Percentiles rank a stretch among this genome's conserved stretches.
Evolutionary conservation across 441 rosid species (phyloP).

Genomic region (Gossypium aridum): DNA sequence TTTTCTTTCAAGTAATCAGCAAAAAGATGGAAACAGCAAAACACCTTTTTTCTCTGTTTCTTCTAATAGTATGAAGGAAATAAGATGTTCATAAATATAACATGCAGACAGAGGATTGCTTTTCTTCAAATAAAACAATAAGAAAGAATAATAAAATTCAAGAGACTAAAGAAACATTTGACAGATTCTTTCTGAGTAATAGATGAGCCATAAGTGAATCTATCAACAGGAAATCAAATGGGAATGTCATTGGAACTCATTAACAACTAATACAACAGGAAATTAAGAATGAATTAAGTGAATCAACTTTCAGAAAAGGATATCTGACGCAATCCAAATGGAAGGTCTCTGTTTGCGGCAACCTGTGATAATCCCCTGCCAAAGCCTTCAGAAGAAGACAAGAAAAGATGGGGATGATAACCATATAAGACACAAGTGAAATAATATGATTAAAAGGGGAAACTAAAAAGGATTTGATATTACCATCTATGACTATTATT

Average conservation of each 20-base stretch:
- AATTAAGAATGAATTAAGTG: neutral
- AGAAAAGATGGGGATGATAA: neutral
- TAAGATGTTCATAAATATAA: neutral
- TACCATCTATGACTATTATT: neutral
- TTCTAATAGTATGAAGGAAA: neutral
- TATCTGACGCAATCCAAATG: constrained; percentile 88
- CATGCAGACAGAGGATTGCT: neutral
- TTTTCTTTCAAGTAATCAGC: neutral
- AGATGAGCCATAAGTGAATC: neutral
- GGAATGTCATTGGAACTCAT: neutral
- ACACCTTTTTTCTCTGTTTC: neutral
- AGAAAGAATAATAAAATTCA: neutral
- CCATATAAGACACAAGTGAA: neutral
- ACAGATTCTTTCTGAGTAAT: neutral
- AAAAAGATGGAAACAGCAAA: neutral
- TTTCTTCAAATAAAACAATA: neutral
- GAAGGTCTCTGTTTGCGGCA: constrained; percentile 68
- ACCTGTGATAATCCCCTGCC: constrained; percentile 75
- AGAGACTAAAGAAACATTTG: neutral
- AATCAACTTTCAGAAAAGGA: constrained; percentile 38
- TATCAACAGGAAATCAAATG: neutral
- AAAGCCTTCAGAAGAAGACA: constrained; percentile 49
- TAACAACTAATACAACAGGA: neutral
- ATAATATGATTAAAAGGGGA: neutral
- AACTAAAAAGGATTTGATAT: neutral